A percentile compares a stretch with the other conserved stretches of the same genome.
Evolutionary conservation across 495 filamentous ascomycete species (phyloP).

Genomic region (Letharia columbiana): DNA sequence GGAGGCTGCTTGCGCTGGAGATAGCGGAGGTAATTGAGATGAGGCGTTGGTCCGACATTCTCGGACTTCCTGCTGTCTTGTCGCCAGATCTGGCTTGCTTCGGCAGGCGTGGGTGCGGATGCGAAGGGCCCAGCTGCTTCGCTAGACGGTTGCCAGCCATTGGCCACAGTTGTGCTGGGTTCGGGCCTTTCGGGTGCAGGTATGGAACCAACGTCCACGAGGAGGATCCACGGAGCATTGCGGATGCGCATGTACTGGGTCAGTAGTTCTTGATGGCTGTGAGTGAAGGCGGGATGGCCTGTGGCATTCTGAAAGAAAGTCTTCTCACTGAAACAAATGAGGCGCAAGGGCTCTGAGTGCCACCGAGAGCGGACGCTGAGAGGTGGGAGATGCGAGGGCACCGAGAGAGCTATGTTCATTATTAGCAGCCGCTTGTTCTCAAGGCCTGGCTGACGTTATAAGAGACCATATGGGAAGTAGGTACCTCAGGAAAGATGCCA

Average conservation of each 20-base stretch:
- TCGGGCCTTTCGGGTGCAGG: constrained; percentile 42
- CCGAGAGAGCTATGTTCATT: constrained; percentile 51
- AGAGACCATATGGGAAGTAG: constrained; percentile 21
- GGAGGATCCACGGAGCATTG: constrained; percentile 68
- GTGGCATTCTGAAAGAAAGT: constrained; percentile 70
- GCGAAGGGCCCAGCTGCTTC: constrained; percentile 45
- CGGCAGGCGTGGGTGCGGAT: constrained; percentile 60
- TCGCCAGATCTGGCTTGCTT: constrained; percentile 42
- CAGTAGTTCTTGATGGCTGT: constrained; percentile 69
- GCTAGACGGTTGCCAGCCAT: constrained; percentile 31
- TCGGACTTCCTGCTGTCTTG: constrained; percentile 35
- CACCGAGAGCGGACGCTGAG: constrained; percentile 72
- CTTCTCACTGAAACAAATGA: constrained; percentile 57
- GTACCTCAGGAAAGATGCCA: constrained; percentile 29
- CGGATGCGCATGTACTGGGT: constrained; percentile 76
- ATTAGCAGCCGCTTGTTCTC: constrained; percentile 2
- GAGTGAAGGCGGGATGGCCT: constrained; percentile 76
- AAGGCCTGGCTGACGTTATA: neutral
- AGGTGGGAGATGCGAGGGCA: constrained; percentile 72
- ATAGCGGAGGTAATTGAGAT: constrained; percentile 74
- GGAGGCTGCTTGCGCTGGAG: constrained; percentile 75
- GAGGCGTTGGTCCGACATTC: constrained; percentile 48
- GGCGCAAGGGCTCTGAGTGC: constrained; percentile 84
- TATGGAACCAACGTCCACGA: constrained; percentile 67
- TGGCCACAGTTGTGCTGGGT: constrained; percentile 28